Percentiles rank a stretch among this genome's conserved stretches.
phyloP scores from a whole-genome alignment of 2,329 filamentous ascomycete species.

The Sphaerulina populicola region DNA sequence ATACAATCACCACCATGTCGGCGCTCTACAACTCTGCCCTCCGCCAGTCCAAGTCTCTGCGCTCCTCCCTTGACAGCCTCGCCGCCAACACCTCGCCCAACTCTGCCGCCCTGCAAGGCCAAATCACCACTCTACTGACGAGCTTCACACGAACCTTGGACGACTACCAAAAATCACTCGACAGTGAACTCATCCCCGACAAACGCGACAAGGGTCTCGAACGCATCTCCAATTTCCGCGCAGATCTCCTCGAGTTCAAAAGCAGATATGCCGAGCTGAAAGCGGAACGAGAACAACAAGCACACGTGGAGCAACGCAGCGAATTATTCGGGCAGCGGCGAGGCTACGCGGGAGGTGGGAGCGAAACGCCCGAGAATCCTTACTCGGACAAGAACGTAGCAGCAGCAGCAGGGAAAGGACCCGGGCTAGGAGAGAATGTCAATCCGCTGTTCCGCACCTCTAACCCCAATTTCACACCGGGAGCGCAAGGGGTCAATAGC shows the following conservation, averaged over 20 bases:
- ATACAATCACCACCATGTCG: constrained; percentile 3
- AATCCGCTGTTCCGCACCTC: constrained; percentile 33
- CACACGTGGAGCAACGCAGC: constrained; percentile 46
- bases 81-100: constrained; percentile 52
- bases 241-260: constrained; percentile 72
- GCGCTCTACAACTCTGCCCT: constrained; percentile 77
- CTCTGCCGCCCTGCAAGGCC: constrained; percentile 49
- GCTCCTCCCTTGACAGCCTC: constrained; percentile 65
- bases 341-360: constrained; percentile 51
- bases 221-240: constrained; percentile 74
- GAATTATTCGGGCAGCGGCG: constrained; percentile 73
- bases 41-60: constrained; percentile 73
- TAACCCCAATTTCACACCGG: constrained; percentile 32
- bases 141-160: constrained; percentile 84
- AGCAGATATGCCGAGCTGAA: constrained; percentile 70
- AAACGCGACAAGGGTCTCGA: constrained; percentile 89
- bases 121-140: constrained; percentile 68
- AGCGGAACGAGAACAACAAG: constrained; percentile 60
- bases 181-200: constrained; percentile 78
- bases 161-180: constrained; percentile 78
- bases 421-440: constrained; percentile 26
- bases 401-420: constrained; percentile 12
- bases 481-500: constrained; percentile 32
- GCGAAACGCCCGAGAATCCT: constrained; percentile 79
- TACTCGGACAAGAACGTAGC: constrained; percentile 56